Evolutionary conservation across 2,329 filamentous ascomycete genomes (phyloP), one percentile per base, ranked within the genome.

Genomic region (Metarhizium rileyi): DNA sequence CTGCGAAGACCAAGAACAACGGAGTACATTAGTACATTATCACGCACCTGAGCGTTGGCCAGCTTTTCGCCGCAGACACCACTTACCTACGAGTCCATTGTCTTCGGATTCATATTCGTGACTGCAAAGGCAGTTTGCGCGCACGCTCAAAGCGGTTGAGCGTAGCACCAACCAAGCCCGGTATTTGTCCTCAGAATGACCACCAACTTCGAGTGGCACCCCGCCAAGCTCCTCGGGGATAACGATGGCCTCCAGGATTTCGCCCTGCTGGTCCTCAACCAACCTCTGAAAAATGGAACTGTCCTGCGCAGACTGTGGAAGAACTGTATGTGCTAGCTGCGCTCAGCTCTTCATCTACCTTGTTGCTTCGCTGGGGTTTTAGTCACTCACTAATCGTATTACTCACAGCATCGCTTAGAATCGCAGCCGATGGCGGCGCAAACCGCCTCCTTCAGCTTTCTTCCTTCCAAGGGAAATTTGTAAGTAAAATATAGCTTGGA

Each of bases 401-500:
- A 12, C n/a, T 36, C 25, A 14, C 26, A 87, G 84, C 86, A 47
- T 71, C 69, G 22, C 76, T 83, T 53, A 79, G 78, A 23, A 75
- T 97, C 48, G 95, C 90, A 51, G 93, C 90, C 26, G 93, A 98
- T 69, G 93, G 90, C 49, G 93, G 90, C 23, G 90, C 90, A 43
- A 95, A 97, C 62, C 77, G 81, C 35, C 75, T 96, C 66, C 69
- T 73, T 50, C 63, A 73, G 28, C 64, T 74, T 16, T 70, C 67
- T 1, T 68, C 67, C 0, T 70, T 69, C 43, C 63, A 65, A 36
- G 67, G 65, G 33, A 70, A 70, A 56, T 71, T 70, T 53, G 72
- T 74, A 57, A 50, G 69, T 63, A 23, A 45, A 38, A 22, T 28
- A 42, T 36, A 44, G 22, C 46, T 33, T 14, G n/a, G 5, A 33